Percentiles rank a stretch among this genome's conserved stretches.
These are phyloP conservation scores for Babesia ovata DNA, from an alignment of 169 alveolate genomes.

Conservation along the genomic window DNA sequence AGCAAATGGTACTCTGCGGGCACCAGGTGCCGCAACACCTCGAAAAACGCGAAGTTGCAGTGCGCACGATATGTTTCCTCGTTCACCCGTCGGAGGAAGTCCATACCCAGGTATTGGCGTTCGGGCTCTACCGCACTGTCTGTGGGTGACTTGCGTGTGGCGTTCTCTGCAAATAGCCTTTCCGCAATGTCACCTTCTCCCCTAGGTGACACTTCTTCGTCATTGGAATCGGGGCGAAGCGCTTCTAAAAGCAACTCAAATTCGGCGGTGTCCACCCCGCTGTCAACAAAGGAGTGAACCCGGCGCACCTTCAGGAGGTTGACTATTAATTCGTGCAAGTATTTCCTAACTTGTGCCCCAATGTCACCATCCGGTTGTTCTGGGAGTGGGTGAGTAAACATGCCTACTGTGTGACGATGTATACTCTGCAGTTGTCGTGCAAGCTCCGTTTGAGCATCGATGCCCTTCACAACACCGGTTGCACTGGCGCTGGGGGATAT, in stretches of 20 bases:
- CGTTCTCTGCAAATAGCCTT: background rate
- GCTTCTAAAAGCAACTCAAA: constrained; percentile 6
- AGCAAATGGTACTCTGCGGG: constrained; percentile 51
- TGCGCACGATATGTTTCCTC: constrained; percentile 42
- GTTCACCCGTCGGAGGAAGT: constrained; percentile 42
- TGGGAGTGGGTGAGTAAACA: constrained; percentile 47
- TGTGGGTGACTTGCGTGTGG: background rate
- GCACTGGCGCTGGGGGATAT: background rate
- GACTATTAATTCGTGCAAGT: constrained; percentile 9
- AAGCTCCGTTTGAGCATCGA: background rate
- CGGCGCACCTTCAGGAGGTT: constrained; percentile 29
- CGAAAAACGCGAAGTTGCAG: constrained; percentile 62
- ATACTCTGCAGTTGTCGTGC: constrained; percentile 16
- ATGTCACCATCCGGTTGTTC: constrained; percentile 11
- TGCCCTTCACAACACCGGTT: background rate
- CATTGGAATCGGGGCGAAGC: background rate
- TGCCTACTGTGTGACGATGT: constrained; percentile 27
- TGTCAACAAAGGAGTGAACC: constrained; percentile 16
- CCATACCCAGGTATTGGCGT: constrained; percentile 22
- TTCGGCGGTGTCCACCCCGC: constrained; percentile 4
- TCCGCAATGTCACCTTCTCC: constrained; percentile 13
- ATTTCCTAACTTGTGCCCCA: constrained; percentile 6
- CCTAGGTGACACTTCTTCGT: background rate
- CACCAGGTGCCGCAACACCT: constrained; percentile 47
- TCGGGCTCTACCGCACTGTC: background rate